phyloP scores from a whole-genome alignment of 352 stramenopile genomes.

The Phytopythium ostracodes region DNA sequence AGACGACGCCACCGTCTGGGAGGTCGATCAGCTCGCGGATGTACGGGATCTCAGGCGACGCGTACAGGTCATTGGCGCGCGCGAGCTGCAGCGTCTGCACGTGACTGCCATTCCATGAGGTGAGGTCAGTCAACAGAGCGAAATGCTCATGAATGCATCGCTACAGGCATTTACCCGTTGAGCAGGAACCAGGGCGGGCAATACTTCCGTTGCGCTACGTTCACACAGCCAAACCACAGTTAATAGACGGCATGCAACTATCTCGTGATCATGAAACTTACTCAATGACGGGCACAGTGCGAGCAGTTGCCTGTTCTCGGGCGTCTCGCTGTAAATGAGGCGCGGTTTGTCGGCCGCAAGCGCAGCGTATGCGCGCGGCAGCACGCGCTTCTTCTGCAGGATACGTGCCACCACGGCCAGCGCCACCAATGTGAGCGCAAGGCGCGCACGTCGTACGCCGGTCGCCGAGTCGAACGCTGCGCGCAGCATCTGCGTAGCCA shows the following conservation, averaged over 20 bases:
- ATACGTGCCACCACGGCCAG: neutral
- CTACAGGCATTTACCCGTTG: slow-evolving; percentile 29
- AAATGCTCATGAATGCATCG: no score
- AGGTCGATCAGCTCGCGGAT: slow-evolving; percentile 55
- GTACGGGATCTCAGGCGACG: slow-evolving; percentile 37
- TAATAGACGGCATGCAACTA: neutral
- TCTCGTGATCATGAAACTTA: slow-evolving; percentile 15
- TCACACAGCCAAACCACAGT: neutral
- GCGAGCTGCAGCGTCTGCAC: slow-evolving; percentile 53
- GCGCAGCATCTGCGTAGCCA: neutral
- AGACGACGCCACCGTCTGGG: slow-evolving; percentile 58
- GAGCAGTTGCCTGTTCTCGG: slow-evolving; percentile 37
- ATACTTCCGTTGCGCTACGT: slow-evolving; percentile 46
- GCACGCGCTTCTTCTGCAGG: neutral
- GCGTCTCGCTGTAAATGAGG: slow-evolving; percentile 36
- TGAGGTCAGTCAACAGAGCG: no score
- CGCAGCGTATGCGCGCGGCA: slow-evolving; percentile 26
- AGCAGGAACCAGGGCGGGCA: slow-evolving; percentile 52
- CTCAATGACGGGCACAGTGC: slow-evolving; percentile 39
- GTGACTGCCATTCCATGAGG: slow-evolving; percentile 17
- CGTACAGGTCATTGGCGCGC: slow-evolving; percentile 21
- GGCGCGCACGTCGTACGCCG: neutral
- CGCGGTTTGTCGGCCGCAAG: slow-evolving; percentile 27
- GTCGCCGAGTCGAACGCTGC: neutral
- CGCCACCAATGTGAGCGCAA: neutral